Evolutionary conservation across 768 basidiomycete species (phyloP), one percentile per base, ranked within the genome.

Genomic region (Termitomyces titanicus): DNA sequence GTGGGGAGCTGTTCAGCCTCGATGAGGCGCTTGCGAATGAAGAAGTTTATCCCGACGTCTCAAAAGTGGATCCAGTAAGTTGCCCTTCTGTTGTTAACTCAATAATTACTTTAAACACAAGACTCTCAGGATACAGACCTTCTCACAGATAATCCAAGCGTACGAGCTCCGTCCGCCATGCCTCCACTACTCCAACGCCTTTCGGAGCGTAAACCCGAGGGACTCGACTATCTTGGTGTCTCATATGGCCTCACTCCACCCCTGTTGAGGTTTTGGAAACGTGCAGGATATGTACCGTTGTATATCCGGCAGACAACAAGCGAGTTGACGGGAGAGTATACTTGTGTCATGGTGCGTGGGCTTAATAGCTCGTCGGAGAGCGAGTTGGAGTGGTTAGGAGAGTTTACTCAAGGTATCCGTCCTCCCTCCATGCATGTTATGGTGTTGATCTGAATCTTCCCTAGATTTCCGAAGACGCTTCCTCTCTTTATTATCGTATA

Each of bases 291-390:
- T 67, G 81, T 92, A 0, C 97, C 97, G 0, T 76, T 98, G 13
- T 98, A 98, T 65, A 71, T 98, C 29, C 85, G 96, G 29, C 97
- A 98, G 71, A 96, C 94, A 5, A 79, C 86, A 55, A 97, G 93
- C 67, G 94, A 97, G 63, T 78, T 98, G 48, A 99, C 97, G 0
- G 97, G 97, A 37, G 97, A 99, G 71, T 89, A 97, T 66, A 91
- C 92, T 0, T 95, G 94, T 65, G 88, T 98, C 34, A 98, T 99
- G 97, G 82, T 96, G 0, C 81, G 92, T 31, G 88, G 90, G 0
- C 72, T 98, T 68, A 88, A 84, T 67, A 89, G 79, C 66, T 86
- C 79, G 35, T 70, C 70, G 15, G 83, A 79, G 39, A 67, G 72
- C 29, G 87, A 88, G 56, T 69, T 91, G 37, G 84, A 84, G 47